Conservation (phyloP, 177 flowering plant genomes). For the Vitis hybrid region DNA sequence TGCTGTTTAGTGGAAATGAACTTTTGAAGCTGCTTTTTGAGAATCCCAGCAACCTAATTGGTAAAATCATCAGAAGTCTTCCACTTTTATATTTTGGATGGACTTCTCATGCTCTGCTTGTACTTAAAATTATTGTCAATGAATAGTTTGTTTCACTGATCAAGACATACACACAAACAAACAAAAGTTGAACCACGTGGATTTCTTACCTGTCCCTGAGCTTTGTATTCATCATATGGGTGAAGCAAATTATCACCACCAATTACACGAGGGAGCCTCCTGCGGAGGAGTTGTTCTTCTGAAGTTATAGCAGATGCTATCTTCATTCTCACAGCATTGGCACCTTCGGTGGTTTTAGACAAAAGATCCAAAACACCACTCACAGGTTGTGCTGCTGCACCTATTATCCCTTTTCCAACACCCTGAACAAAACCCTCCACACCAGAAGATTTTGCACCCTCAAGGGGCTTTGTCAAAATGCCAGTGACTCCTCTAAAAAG, state of each 20-base stretch:
- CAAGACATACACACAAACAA: not conserved
- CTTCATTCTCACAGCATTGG: slow-evolving; percentile 99
- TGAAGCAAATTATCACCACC: slow-evolving; percentile 92
- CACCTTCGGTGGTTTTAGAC: slow-evolving; percentile 99
- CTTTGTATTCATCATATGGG: slow-evolving; percentile 90
- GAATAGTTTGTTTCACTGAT: too few relatives aligned
- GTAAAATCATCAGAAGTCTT: too few relatives aligned
- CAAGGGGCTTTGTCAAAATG: slow-evolving; percentile 96
- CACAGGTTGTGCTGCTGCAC: slow-evolving; percentile 98
- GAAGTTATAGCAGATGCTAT: slow-evolving; percentile 92
- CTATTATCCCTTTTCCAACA: slow-evolving; percentile 96
- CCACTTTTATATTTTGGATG: too few relatives aligned
- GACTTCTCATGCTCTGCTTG: too few relatives aligned
- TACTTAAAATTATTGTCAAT: too few relatives aligned
- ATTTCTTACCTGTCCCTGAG: slow-evolving; percentile 86
- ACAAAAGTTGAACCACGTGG: not conserved
- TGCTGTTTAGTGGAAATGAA: too few relatives aligned
- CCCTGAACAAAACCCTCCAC: slow-evolving; percentile 99
- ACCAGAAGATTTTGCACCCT: slow-evolving; percentile 98
- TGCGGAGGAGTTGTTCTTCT: slow-evolving; percentile 92
- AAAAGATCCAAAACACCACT: slow-evolving; percentile 96
- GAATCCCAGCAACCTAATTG: too few relatives aligned
- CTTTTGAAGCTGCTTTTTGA: too few relatives aligned
- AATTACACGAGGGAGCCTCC: slow-evolving; percentile 90
- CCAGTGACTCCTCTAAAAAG: slow-evolving; percentile 96